A percentile compares a stretch with the other conserved stretches of the same genome.
These are phyloP conservation scores for Aspergillus niger DNA, from an alignment of 2,329 filamentous ascomycete genomes.

Conservation along the genomic window DNA sequence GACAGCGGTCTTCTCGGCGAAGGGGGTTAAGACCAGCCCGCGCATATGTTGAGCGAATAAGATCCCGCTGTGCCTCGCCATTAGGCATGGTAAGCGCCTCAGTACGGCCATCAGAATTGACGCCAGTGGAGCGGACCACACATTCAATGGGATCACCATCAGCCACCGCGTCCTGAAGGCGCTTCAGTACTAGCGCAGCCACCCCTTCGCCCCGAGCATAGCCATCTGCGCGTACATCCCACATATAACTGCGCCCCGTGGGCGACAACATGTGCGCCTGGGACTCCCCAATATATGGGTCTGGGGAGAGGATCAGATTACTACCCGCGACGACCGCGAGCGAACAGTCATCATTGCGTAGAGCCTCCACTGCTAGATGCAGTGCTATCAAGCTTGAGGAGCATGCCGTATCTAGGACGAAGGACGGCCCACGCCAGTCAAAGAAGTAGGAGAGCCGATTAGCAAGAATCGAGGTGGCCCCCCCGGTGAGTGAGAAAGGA, in stretches of 20 bases:
- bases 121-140: slow-evolving; percentile 30
- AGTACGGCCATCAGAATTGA: slow-evolving; percentile 42
- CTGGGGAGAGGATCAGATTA: slow-evolving; percentile 35
- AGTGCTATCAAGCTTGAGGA: slow-evolving; percentile 35
- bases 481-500: slow-evolving; percentile 21
- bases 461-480: slow-evolving; percentile 31
- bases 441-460: slow-evolving; percentile 40
- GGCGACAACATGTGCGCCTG: slow-evolving; percentile 52
- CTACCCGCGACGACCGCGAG: slow-evolving; percentile 29
- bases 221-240: slow-evolving; percentile 50
- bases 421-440: slow-evolving; percentile 37
- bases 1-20: slow-evolving; percentile 29
- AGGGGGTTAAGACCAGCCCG: slow-evolving; percentile 41
- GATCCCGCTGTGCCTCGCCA: slow-evolving; percentile 38
- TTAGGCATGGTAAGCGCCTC: slow-evolving; percentile 40
- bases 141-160: slow-evolving; percentile 46
- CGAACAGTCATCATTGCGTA: neutral
- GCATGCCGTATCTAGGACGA: slow-evolving; percentile 47
- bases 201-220: slow-evolving; percentile 54
- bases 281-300: slow-evolving; percentile 23
- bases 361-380: slow-evolving; percentile 19
- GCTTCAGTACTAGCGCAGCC: slow-evolving; percentile 51
- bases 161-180: slow-evolving; percentile 47
- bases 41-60: slow-evolving; percentile 44
- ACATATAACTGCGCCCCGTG: slow-evolving; percentile 54